A percentile compares a stretch with the other conserved stretches of the same genome.
Evolutionary conservation across 495 filamentous ascomycete genomes (phyloP).

Genomic region (Staphylotrichum tortipilum): DNA sequence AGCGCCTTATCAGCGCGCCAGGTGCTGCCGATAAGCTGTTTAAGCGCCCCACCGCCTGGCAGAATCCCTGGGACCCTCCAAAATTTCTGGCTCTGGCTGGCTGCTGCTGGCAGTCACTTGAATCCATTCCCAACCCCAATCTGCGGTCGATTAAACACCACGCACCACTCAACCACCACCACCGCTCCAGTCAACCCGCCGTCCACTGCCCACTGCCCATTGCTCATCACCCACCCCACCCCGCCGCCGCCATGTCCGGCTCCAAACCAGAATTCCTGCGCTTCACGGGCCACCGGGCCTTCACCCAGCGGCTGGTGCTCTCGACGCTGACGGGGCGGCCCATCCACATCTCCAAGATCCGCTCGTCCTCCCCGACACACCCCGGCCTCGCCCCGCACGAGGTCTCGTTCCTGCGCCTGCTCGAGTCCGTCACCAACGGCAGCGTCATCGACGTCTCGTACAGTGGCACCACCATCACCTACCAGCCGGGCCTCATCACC

Average conservation of each 20-base stretch:
- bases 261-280: conserved; percentile 42
- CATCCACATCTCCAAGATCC: conserved; percentile 87
- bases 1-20: conserved; percentile 20
- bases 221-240: background rate
- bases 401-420: conserved; percentile 88
- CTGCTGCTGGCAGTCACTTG: too few species aligned
- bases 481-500: conserved; percentile 84
- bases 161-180: background rate
- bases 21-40: conserved; percentile 12
- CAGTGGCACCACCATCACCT: conserved; percentile 85
- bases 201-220: background rate
- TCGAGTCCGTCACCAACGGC: conserved; percentile 94
- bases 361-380: conserved; percentile 68
- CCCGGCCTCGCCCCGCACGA: conserved; percentile 88
- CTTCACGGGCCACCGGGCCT: conserved; percentile 74
- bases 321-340: conserved; percentile 84
- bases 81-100: conserved; percentile 30
- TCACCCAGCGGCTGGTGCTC: conserved; percentile 78
- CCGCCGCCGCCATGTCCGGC: conserved; percentile 29
- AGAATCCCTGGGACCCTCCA: conserved; percentile 21
- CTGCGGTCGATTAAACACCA: background rate
- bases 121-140: background rate
- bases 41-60: conserved; percentile 20
- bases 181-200: background rate
- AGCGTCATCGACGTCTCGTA: conserved; percentile 87